Base-by-base conservation (phyloP, 192 early-diverging fungal genomes). In the Coemansia sp. region DNA sequence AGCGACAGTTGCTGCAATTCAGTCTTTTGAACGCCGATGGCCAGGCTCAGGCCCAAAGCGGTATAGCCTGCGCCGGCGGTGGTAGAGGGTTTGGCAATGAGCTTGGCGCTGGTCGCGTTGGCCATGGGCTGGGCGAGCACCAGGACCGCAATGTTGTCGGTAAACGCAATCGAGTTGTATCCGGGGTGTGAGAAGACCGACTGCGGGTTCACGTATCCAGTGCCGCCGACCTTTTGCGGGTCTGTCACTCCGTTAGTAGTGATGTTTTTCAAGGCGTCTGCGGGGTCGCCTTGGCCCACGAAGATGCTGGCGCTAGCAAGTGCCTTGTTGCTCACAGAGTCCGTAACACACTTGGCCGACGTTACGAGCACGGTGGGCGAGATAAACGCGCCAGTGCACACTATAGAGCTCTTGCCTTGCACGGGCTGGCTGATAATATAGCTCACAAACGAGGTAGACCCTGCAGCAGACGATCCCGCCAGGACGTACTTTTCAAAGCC, bases 251-350 rank as follows among this genome's bases (percentile, higher is more conserved):
- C 57, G 29, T 57, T 60, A 11, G 68, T 43, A 36, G n/a, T 38
- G 27, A 41, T 63, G 49, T 59, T 64, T 6, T 19, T 22, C 46
- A 82, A 27, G 8, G 64, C 32, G 12, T 27, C 41, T 29, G 49
- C 43, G 0, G 66, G 40, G 43, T 58, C 41, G 25, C 79, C 79
- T 25, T 72, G 73, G 25, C 79, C 79, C 9, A 82, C 70, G 14
- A 68, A 40, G 29, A 82, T 60, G 20, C 60, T 63, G 56, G 41
- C 69, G 39, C 42, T 17, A 22, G 62, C 15, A 9, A 82, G 60
- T 9, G 79, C 73, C 70, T 76, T 75, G 79, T 74, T 73, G 73
- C 79, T 73, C 6, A 82, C 57, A n/a, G 73, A 38, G 39, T 82
- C 73, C 7, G 79, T 65, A 15, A 82, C 79, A 60, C 79, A 82